Evolutionary conservation across 495 filamentous ascomycete species (phyloP).

Genomic region (Cryomyces antarcticus): DNA sequence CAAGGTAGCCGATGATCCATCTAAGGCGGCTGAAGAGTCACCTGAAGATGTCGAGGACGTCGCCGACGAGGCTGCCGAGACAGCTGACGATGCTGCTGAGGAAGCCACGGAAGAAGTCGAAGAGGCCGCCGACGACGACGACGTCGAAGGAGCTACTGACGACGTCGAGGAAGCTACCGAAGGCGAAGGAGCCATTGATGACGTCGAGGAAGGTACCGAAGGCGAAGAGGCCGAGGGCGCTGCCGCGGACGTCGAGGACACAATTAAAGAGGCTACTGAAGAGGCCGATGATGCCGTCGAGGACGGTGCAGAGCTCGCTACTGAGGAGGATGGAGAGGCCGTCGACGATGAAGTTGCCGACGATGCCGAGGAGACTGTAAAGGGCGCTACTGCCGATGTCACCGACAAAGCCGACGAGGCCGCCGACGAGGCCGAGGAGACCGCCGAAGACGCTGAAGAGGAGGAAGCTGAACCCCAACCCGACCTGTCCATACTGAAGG

Average conservation of each 20-base stretch:
- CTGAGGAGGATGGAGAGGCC: slow-evolving; percentile 9
- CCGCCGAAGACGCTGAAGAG: slow-evolving; percentile 12
- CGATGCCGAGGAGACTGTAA: slow-evolving; percentile 3
- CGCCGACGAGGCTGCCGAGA: slow-evolving; percentile 7
- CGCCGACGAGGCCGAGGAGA: slow-evolving; percentile 22
- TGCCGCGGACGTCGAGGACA: slow-evolving; percentile 13
- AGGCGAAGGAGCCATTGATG: slow-evolving; percentile 20
- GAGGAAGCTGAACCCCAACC: slow-evolving; percentile 10
- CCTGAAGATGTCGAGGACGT: slow-evolving; percentile 6
- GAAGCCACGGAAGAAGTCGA: slow-evolving; percentile 7
- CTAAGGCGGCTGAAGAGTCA: slow-evolving; percentile 11
- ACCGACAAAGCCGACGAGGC: slow-evolving; percentile 18
- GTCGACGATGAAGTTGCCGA: slow-evolving; percentile 16
- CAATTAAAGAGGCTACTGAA: slow-evolving; percentile 5
- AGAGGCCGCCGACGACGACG: slow-evolving; percentile 9
- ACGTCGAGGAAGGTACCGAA: slow-evolving; percentile 18
- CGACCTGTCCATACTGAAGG: slow-evolving; percentile 32
- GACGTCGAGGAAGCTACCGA: slow-evolving; percentile 18
- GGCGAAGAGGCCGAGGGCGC: slow-evolving; percentile 23
- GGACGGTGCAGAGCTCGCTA: slow-evolving; percentile 6
- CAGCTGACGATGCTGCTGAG: slow-evolving; percentile 10
- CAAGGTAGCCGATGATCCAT: slow-evolving; percentile 2
- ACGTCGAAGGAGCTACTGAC: slow-evolving; percentile 15
- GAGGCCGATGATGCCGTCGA: slow-evolving; percentile 9
- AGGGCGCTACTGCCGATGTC: slow-evolving; percentile 19